Evolutionary conservation across 352 stramenopile genomes (phyloP), one percentile per base, ranked within the genome.

Genomic region (Globisporangium heterothallicum): DNA sequence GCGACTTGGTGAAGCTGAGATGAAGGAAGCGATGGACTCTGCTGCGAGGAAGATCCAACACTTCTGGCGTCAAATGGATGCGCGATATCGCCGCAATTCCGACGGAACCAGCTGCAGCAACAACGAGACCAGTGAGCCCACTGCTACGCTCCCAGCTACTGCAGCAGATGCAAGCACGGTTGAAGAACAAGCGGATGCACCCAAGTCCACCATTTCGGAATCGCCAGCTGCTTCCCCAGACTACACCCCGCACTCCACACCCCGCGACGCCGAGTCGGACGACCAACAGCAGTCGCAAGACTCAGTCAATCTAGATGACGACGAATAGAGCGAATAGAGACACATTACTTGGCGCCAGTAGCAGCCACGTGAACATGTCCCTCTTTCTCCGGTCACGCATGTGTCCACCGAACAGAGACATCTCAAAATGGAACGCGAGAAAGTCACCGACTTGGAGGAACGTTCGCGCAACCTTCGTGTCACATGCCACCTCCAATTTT

Each of bases 21-120:
- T 62, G 18, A 22, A 45, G 34, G n/a, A 52, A 27, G 56, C 48
- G 18, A 62, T 62, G 40, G 30, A 59, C 2, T 38, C 30, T 13
- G 56, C 56, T 3, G 56, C 49, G 40, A 22, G 32, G 8, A 57
- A 45, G 48, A 62, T 62, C 38, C 56, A 62, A 29, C 56, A 58
- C 41, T 62, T 62, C 19, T 62, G 56, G 49, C 56, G 56, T 6
- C 30, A 54, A 6, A 49, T 61, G 45, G 54, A 49, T 22, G 38
- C 26, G 29, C 54, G 46, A 7, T 60, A 43, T 30, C 32, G 22
- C 19, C 41, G 30, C 12, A 36, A 27, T 14, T 2, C 4, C 21
- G 51, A 29, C 18, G 32, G 14, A 18, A 25, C 22, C 22, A 8
- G 19, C 32, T 0, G 5, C 24, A 12, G 6, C 30, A 3, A 13